phyloP scores from a whole-genome alignment of 805 yeast species.

The Cyberlindnera americana region DNA sequence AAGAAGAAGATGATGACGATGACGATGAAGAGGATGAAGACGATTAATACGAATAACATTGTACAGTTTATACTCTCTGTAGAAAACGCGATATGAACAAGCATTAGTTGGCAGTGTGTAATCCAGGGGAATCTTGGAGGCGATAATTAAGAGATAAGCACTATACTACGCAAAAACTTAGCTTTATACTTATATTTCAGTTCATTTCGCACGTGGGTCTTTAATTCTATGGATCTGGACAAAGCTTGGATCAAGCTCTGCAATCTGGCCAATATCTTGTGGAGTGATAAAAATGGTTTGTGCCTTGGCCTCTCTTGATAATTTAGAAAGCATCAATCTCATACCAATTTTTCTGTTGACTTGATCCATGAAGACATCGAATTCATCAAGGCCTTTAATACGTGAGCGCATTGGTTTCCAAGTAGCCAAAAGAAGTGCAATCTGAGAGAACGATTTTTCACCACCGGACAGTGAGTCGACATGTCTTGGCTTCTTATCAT shows the following conservation, averaged over 20 bases:
- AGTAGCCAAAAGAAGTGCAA: constrained; percentile 79
- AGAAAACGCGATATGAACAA: no score
- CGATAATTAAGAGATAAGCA: no score
- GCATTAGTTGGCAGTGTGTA: no score
- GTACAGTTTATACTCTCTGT: no score
- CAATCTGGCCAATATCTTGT: constrained; percentile 68
- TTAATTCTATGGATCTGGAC: constrained; percentile 63
- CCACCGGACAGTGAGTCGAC: constrained; percentile 93
- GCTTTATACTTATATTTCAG: no score
- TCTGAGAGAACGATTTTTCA: constrained; percentile 91
- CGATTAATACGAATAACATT: no score
- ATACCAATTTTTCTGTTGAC: constrained; percentile 82
- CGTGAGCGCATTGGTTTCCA: constrained; percentile 92
- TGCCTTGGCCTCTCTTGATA: constrained; percentile 58
- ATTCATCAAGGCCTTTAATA: constrained; percentile 90
- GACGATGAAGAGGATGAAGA: constrained; percentile 44
- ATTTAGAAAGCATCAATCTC: constrained; percentile 64
- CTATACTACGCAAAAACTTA: no score
- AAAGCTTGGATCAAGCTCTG: constrained; percentile 56
- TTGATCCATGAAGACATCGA: constrained; percentile 96
- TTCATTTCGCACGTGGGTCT: constrained; percentile 37
- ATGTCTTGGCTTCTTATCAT: constrained; percentile 55
- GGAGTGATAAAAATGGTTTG: constrained; percentile 95
- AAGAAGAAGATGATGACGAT: constrained; percentile 62
- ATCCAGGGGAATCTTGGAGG: neutral